Percentiles rank a stretch among this genome's conserved stretches.
Conservation (phyloP, 164 flowering plant species). For the Magnolia kwangsiensis region DNA sequence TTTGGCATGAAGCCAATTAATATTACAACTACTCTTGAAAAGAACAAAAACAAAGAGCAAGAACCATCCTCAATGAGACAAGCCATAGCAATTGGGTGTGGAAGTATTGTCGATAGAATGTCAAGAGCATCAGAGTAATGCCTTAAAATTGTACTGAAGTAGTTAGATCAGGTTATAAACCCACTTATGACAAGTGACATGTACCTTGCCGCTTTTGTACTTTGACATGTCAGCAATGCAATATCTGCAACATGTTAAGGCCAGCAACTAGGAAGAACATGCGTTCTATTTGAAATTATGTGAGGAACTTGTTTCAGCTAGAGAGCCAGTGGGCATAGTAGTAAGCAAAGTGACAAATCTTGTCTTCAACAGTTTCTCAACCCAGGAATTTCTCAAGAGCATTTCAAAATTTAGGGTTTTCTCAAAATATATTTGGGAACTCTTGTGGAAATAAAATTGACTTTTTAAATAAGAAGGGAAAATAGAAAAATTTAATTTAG, state of each 20-base stretch:
- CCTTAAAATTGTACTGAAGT: too few relatives aligned
- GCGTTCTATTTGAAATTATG: slow-evolving; percentile 2
- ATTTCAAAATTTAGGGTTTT: background rate
- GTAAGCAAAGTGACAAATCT: too few relatives aligned
- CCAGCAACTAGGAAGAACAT: slow-evolving; percentile 12
- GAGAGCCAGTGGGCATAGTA: background rate
- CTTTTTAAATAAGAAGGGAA: too few relatives aligned
- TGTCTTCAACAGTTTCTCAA: background rate
- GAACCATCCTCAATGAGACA: too few relatives aligned
- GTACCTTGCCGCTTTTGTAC: slow-evolving; percentile 90
- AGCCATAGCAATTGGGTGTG: too few relatives aligned
- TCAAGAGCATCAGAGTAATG: too few relatives aligned
- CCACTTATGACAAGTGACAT: background rate
- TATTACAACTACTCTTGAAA: too few relatives aligned
- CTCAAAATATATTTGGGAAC: background rate
- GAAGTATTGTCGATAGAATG: too few relatives aligned
- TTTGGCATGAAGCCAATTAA: too few relatives aligned
- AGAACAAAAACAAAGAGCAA: too few relatives aligned
- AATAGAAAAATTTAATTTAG: too few relatives aligned
- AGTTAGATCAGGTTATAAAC: background rate
- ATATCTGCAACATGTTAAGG: slow-evolving; percentile 59
- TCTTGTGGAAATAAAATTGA: background rate
- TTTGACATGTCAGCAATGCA: slow-evolving; percentile 98
- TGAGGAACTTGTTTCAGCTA: background rate
- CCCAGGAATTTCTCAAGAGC: background rate